phyloP scores from a whole-genome alignment of 129 eudicot species.

The Tagetes erecta region DNA sequence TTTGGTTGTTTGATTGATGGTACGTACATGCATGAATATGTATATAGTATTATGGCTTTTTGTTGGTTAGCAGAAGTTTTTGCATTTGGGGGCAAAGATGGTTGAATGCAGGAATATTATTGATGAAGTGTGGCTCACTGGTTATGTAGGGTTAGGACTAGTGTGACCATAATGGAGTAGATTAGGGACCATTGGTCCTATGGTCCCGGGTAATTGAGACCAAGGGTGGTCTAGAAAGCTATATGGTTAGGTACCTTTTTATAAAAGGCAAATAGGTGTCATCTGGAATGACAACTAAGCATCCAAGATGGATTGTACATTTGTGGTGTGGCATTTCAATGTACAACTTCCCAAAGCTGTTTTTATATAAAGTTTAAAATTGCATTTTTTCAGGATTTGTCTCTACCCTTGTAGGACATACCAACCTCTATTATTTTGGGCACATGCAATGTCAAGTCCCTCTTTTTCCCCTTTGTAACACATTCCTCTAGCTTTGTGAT shows the following conservation, averaged over 20 bases:
- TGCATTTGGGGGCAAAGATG: slow-evolving; percentile 22
- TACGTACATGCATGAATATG: neutral
- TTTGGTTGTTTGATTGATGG: neutral
- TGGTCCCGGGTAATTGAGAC: slow-evolving; percentile 18
- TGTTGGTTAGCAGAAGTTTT: slow-evolving; percentile 1
- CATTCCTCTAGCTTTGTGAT: slow-evolving; percentile 18
- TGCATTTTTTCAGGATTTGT: neutral
- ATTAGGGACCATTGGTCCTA: slow-evolving; percentile 37
- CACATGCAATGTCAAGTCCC: slow-evolving; percentile 22
- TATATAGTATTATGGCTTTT: neutral
- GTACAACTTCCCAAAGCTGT: slow-evolving; percentile 25
- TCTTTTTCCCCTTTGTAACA: neutral
- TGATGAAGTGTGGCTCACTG: slow-evolving; percentile 21
- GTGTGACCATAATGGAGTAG: slow-evolving; percentile 18
- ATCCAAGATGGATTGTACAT: slow-evolving; percentile 30
- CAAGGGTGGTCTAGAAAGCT: slow-evolving; percentile 40
- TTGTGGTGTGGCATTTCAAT: slow-evolving; percentile 25
- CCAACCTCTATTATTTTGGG: slow-evolving; percentile 30
- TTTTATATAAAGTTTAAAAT: neutral
- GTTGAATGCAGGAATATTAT: slow-evolving; percentile 22
- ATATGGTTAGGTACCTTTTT: slow-evolving; percentile 12
- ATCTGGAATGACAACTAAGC: slow-evolving; percentile 36
- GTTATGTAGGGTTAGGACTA: slow-evolving; percentile 21
- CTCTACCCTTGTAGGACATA: slow-evolving; percentile 23
- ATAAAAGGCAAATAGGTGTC: slow-evolving; percentile 29